A percentile compares a stretch with the other conserved stretches of the same genome.
Conservation (phyloP, 73 alveolate genomes). For the Blepharisma stoltei region DNA sequence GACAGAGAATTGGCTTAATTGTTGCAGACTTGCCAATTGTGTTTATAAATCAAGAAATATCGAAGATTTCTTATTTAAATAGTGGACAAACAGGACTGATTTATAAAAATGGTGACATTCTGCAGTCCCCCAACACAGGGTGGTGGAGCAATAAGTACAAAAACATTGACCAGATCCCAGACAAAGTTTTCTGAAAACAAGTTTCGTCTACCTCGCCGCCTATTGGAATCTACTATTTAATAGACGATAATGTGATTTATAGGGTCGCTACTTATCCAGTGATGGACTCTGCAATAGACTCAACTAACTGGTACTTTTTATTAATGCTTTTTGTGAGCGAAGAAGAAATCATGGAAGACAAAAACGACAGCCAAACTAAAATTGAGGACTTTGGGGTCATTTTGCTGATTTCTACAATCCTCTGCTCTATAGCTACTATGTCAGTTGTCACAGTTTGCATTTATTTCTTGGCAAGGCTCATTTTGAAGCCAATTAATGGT, state of each 20-base stretch:
- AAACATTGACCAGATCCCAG: not conserved
- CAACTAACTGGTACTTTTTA: not conserved
- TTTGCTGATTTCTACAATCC: not conserved
- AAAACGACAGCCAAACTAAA: not conserved
- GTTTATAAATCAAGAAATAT: not conserved
- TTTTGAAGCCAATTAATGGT: not conserved
- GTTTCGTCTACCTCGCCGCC: not conserved
- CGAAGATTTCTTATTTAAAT: not conserved
- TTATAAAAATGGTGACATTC: not conserved
- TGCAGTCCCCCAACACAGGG: not conserved
- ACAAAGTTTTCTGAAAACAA: not conserved
- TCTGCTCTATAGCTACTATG: not conserved
- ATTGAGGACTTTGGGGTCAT: not conserved
- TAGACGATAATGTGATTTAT: not conserved
- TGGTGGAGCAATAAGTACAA: not conserved
- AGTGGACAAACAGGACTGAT: not conserved
- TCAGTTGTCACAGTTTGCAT: constrained; percentile 5
- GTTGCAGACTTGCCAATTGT: not conserved
- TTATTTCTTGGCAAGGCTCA: not conserved
- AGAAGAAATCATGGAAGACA: not conserved
- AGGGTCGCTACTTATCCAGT: constrained; percentile 4
- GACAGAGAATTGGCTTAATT: not conserved
- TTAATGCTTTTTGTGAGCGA: not conserved
- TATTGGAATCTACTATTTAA: not conserved
- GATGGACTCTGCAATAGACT: too few species aligned